Base-by-base conservation (phyloP, 139 green algal species). In the Micractinium sp. region DNA sequence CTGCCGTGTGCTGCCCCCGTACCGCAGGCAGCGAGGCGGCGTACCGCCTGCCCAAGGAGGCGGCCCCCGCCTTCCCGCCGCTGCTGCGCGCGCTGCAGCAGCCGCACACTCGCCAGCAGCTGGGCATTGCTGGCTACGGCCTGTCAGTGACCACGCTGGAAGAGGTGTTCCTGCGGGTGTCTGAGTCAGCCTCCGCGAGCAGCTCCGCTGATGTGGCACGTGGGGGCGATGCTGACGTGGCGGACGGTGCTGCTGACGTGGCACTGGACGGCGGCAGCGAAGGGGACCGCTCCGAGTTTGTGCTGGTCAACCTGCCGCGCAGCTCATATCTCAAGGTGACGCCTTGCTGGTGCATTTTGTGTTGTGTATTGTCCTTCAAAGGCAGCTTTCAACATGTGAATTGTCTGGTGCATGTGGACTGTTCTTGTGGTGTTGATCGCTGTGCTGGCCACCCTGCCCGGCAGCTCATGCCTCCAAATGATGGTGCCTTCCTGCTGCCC, bases 111-210 rank as follows among this genome's bases (percentile, higher is more conserved):
- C 29, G 80, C n/a, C 67, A 41, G 23, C 76, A 39, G 61, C 91
- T 96, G 78, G 89, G 92, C 0, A 86, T 97, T 36, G 63, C 53
- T 25, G 90, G 88, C 84, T 97, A 95, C 78, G 95, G 96, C 27
- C 85, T 98, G 77, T 93, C 90, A 0, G 91, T 95, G 20, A 97
- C 95, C 4, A 97, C 96, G 0, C 91, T 98, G 25, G 96, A 98
- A 87, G 94, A 97, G 87, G 92, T 96, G 13, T 94, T 93, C 56
- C 90, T 94, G 22, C 31, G 80, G 31, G 89, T 95, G 0, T 85
- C 90, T 0, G 84, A 87, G 22, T 27, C 38, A 14, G 78, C 77
- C 20, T n/a, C 71, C 9, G 25, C 67, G 9, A 56, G 47, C 47
- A 16, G 9, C 47, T 5, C 47, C 9, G 47, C 47, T 56, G 71